Percentiles rank a stretch among this genome's conserved stretches.
Conservation (phyloP, 2,329 filamentous ascomycete species). For the Gyromitra esculenta region DNA sequence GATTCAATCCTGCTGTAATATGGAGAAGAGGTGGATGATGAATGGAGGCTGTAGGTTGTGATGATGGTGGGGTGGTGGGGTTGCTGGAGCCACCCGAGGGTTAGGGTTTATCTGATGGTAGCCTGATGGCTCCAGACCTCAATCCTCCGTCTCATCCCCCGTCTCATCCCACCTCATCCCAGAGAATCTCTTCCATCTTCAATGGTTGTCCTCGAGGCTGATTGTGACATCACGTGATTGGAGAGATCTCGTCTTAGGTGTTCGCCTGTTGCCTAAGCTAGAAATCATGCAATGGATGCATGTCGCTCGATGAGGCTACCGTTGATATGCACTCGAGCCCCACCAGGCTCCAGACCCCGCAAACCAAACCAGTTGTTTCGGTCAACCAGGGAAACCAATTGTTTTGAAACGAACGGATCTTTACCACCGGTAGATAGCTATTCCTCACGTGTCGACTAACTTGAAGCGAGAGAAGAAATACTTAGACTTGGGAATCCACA, state of each 20-base stretch:
- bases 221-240: background rate
- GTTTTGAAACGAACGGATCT: background rate
- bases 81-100: too few species aligned
- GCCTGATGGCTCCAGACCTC: too few species aligned
- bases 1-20: too few species aligned
- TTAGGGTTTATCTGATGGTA: too few species aligned
- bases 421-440: slow-evolving; percentile 1
- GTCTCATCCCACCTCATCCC: background rate
- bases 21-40: too few species aligned
- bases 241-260: background rate
- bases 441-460: background rate
- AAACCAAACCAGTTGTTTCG: slow-evolving; percentile 2
- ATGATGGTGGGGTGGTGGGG: too few species aligned
- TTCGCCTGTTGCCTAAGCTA: background rate
- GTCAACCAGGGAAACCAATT: slow-evolving; percentile 19
- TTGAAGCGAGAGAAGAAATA: background rate
- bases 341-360: background rate
- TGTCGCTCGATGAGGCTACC: slow-evolving; percentile 11
- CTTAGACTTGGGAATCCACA: background rate
- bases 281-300: slow-evolving; percentile 10
- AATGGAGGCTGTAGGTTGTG: too few species aligned
- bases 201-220: background rate
- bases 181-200: background rate
- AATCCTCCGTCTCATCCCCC: too few species aligned
- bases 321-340: slow-evolving; percentile 10